Evolutionary conservation across 768 basidiomycete species (phyloP).

Genomic region (Auriculariales sp.): DNA sequence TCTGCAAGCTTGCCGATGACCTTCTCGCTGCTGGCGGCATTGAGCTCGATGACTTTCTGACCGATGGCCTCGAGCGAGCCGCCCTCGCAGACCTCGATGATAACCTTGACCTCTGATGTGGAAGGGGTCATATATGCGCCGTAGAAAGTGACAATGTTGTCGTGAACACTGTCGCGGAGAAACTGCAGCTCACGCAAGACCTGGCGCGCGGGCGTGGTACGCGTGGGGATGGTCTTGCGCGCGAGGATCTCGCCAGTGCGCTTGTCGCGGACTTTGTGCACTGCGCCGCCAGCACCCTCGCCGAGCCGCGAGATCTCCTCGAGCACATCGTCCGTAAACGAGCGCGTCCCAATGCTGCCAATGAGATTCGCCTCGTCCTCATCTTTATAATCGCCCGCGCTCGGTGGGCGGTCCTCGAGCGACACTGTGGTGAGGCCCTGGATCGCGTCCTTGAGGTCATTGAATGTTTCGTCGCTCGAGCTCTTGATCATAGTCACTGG

Average conservation of each 20-base stretch:
- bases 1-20: conserved; percentile 87
- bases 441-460: neutral
- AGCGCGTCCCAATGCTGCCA: conserved; percentile 7
- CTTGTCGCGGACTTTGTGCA: conserved; percentile 82
- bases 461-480: neutral
- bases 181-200: conserved; percentile 85
- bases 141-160: conserved; percentile 83
- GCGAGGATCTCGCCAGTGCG: conserved; percentile 75
- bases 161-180: conserved; percentile 67
- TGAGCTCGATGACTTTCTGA: conserved; percentile 64
- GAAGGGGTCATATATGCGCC: conserved; percentile 84
- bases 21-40: conserved; percentile 69
- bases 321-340: conserved; percentile 58
- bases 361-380: conserved; percentile 1
- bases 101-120: conserved; percentile 83
- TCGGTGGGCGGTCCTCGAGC: neutral
- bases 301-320: conserved; percentile 71
- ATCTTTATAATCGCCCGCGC: neutral
- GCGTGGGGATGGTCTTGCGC: conserved; percentile 85
- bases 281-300: conserved; percentile 92
- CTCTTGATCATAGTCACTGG: neutral
- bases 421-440: neutral
- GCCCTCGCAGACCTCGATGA: conserved; percentile 85
- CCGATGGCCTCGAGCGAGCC: conserved; percentile 84
- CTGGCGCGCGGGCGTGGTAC: conserved; percentile 83